phyloP scores from a whole-genome alignment of 306 rosid genomes.

The Prunus kanzakura region DNA sequence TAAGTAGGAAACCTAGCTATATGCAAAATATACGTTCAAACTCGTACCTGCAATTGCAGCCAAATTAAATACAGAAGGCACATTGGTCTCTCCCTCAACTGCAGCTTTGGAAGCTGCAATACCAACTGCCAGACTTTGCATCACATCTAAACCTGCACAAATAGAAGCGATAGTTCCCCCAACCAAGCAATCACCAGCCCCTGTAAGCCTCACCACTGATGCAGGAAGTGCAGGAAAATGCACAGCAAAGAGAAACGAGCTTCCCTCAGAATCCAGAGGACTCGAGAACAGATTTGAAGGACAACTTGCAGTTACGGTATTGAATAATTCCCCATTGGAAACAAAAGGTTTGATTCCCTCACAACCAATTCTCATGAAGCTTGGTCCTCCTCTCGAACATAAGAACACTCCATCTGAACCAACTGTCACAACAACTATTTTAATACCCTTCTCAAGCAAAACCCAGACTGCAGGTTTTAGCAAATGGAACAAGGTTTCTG shows the following conservation, averaged over 20 bases:
- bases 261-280: conserved; percentile 34
- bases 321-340: conserved; percentile 36
- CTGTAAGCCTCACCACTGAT: conserved; percentile 73
- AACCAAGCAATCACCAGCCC: conserved; percentile 96
- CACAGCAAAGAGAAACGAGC: conserved; percentile 55
- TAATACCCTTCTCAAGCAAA: conserved; percentile 74
- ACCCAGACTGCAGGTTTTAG: conserved; percentile 72
- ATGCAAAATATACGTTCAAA: not conserved
- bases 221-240: conserved; percentile 85
- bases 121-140: conserved; percentile 82
- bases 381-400: conserved; percentile 61
- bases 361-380: conserved; percentile 29
- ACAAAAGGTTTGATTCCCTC: conserved; percentile 24
- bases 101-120: conserved; percentile 83
- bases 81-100: conserved; percentile 71
- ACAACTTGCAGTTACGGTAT: conserved; percentile 38
- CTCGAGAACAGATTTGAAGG: conserved; percentile 38
- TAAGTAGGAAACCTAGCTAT: not conserved
- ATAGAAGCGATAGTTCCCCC: conserved; percentile 71
- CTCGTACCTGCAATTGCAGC: conserved; percentile 55
- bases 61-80: conserved; percentile 55
- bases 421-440: conserved; percentile 65
- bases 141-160: conserved; percentile 74
- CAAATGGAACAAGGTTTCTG: conserved; percentile 48
- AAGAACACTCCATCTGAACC: conserved; percentile 72